Conservation (phyloP, 768 basidiomycete genomes). For the Termitomyces sp. region DNA sequence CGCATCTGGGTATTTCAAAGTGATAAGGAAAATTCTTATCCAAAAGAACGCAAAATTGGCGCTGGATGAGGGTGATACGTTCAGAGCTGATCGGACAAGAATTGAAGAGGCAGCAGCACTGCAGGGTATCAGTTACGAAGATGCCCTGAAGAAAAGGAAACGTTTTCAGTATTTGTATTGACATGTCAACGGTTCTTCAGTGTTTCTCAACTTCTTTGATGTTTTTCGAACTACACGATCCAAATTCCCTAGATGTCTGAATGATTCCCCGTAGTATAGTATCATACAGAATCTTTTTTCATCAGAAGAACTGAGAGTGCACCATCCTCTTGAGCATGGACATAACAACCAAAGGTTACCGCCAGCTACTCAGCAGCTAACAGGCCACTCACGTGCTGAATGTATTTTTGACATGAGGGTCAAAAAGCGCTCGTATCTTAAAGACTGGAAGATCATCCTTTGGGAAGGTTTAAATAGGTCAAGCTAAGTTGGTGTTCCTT, state of each 20-base stretch:
- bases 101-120: conserved; percentile 50
- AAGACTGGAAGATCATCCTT: no score
- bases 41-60: conserved; percentile 44
- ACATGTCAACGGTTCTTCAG: neutral
- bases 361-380: neutral
- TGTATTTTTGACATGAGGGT: neutral
- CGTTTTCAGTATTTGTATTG: conserved; percentile 54
- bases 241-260: neutral
- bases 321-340: neutral
- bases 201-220: no score
- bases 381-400: neutral
- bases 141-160: conserved; percentile 46
- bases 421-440: no score
- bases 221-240: neutral
- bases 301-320: neutral
- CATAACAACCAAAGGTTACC: no score
- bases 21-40: conserved; percentile 38
- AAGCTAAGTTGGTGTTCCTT: neutral
- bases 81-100: conserved; percentile 36
- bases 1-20: conserved; percentile 13
- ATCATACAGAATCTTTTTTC: neutral
- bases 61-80: conserved; percentile 31
- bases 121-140: conserved; percentile 51
- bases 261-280: neutral
- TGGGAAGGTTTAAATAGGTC: no score